Conservation (phyloP, 805 yeast genomes). For the Metschnikowia continentalis region DNA sequence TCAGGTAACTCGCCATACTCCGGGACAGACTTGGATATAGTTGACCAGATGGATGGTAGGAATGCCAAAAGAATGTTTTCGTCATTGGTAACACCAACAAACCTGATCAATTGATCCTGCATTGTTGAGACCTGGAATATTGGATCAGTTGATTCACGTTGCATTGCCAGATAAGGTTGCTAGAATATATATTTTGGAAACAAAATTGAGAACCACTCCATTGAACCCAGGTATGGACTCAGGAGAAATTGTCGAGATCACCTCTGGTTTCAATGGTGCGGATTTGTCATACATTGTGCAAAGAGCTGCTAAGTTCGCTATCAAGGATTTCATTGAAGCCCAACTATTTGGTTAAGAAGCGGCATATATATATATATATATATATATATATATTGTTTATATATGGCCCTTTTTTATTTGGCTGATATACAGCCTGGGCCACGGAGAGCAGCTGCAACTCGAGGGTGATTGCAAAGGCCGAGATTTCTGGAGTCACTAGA, state of each 20-base stretch:
- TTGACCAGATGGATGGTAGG: conserved; percentile 99
- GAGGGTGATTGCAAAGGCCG: conserved; percentile 90
- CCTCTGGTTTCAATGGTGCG: conserved; percentile 99
- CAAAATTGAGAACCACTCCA: conserved; percentile 97
- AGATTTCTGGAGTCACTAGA: conserved; percentile 69
- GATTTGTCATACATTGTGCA: conserved; percentile 95
- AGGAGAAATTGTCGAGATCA: conserved; percentile 81
- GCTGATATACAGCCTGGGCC: conserved; percentile 47
- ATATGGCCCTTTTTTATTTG: no score
- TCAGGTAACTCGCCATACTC: conserved; percentile 32
- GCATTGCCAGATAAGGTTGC: conserved; percentile 97
- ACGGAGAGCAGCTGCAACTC: conserved; percentile 74
- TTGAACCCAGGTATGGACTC: conserved; percentile 94
- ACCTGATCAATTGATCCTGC: conserved; percentile 99
- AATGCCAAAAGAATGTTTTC: conserved; percentile 98
- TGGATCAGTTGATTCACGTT: conserved; percentile 91
- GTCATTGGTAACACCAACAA: conserved; percentile 99
- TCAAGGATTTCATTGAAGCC: conserved; percentile 98
- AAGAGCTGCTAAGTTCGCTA: conserved; percentile 97
- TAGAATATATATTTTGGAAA: conserved; percentile 85
- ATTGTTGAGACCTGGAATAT: conserved; percentile 88
- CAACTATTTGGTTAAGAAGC: no score
- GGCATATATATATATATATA: no score
- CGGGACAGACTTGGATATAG: conserved; percentile 44
- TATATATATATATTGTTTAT: no score